A percentile compares a stretch with the other conserved stretches of the same genome.
These are phyloP conservation scores for Colletotrichum graminicola DNA, from an alignment of 2,329 filamentous ascomycete genomes.

Conservation along the genomic window DNA sequence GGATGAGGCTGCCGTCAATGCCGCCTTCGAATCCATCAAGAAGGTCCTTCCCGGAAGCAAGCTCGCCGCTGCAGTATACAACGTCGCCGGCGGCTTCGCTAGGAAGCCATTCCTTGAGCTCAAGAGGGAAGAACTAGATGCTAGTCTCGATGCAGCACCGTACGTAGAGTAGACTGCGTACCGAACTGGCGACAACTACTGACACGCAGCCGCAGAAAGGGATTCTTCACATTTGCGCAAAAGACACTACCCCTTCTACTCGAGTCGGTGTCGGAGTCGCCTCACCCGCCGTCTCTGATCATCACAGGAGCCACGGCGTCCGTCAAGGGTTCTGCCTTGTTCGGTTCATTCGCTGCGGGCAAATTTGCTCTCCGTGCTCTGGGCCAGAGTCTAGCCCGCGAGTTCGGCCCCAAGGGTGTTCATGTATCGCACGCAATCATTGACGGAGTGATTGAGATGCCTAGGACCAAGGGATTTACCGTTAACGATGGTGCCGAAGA, in stretches of 20 bases:
- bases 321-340: conserved; percentile 74
- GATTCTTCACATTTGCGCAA: conserved; percentile 83
- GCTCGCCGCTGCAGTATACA: conserved; percentile 77
- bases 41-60: conserved; percentile 67
- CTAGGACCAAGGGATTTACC: conserved; percentile 69
- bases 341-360: conserved; percentile 73
- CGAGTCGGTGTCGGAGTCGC: conserved; percentile 64
- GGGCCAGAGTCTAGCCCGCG: conserved; percentile 80
- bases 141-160: conserved; percentile 61
- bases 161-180: conserved; percentile 51
- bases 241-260: conserved; percentile 77
- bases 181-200: not conserved
- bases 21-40: conserved; percentile 73
- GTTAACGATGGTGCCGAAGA: conserved; percentile 62
- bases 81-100: conserved; percentile 67
- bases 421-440: conserved; percentile 87
- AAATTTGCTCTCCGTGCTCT: conserved; percentile 85
- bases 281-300: conserved; percentile 81
- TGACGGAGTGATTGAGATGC: conserved; percentile 88
- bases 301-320: conserved; percentile 91
- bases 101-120: conserved; percentile 71
- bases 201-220: conserved; percentile 58
- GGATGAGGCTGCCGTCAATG: conserved; percentile 50
- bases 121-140: conserved; percentile 62
- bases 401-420: conserved; percentile 87